A percentile compares a stretch with the other conserved stretches of the same genome.
phyloP scores from a whole-genome alignment of 192 early-diverging fungal genomes.

The Glomus cerebriforme region DNA sequence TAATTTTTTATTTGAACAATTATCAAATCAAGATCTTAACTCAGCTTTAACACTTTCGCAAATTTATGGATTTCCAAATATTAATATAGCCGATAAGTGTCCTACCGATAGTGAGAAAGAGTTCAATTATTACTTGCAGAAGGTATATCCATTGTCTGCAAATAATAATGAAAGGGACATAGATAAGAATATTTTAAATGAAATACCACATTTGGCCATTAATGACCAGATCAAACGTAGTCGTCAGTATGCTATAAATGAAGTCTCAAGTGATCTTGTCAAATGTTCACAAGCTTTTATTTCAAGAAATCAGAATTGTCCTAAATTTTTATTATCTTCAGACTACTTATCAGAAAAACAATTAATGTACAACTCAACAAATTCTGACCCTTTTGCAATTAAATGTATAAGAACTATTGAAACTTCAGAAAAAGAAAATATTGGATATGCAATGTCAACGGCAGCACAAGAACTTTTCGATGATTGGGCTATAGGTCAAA shows the following conservation, averaged over 20 bases:
- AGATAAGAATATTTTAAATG: not conserved
- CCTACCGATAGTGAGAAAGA: not conserved
- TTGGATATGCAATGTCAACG: not conserved
- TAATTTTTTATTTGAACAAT: not conserved
- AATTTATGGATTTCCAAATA: not conserved
- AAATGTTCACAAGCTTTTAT: not conserved
- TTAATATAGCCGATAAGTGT: not conserved
- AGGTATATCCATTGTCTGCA: conserved; percentile 5
- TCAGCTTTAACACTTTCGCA: not conserved
- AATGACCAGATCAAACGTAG: not conserved
- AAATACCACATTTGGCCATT: no score
- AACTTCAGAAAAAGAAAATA: not conserved
- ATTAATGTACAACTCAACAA: not conserved
- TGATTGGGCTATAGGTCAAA: not conserved
- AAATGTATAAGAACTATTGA: not conserved
- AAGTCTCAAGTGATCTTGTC: not conserved
- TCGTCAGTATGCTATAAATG: conserved; percentile 9
- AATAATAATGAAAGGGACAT: not conserved
- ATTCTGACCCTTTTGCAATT: not conserved
- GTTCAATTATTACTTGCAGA: not conserved
- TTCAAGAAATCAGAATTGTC: not conserved
- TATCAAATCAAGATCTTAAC: not conserved
- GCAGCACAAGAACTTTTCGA: not conserved
- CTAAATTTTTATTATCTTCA: not conserved
- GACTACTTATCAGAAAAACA: not conserved